A percentile compares a stretch with the other conserved stretches of the same genome.
Evolutionary conservation across 768 basidiomycete genomes (phyloP).

Genomic region (Suillus subaureus): DNA sequence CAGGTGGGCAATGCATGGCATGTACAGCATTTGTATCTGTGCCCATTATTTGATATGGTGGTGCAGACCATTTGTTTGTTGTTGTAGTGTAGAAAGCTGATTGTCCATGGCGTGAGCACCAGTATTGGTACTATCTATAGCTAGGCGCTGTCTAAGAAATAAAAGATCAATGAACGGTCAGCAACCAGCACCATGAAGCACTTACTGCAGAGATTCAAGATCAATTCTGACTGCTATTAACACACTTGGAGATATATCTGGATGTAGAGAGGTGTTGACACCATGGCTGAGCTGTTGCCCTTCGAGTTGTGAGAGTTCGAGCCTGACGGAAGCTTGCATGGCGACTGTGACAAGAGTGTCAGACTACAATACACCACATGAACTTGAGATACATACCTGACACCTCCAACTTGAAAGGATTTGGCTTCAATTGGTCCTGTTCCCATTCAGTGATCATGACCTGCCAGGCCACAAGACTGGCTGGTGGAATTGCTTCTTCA

Average conservation of each 20-base stretch:
- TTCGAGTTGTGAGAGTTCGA: neutral
- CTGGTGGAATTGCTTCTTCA: neutral
- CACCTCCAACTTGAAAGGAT: neutral
- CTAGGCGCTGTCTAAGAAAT: neutral
- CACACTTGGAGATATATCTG: neutral
- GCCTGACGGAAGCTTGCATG: neutral
- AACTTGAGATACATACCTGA: slow-evolving; percentile 4
- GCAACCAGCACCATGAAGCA: neutral
- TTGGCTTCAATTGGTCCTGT: neutral
- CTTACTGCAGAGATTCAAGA: neutral
- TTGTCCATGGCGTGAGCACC: neutral
- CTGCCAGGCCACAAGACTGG: neutral
- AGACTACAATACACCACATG: neutral
- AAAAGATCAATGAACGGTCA: neutral
- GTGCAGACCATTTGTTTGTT: neutral
- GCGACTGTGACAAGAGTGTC: neutral
- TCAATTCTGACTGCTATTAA: neutral
- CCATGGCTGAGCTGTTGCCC: neutral
- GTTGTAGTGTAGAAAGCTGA: neutral
- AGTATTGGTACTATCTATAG: neutral
- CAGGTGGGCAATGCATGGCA: neutral
- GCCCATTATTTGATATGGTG: neutral
- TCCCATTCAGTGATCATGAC: neutral
- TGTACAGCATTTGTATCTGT: neutral
- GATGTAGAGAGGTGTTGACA: neutral